A percentile compares a stretch with the other conserved stretches of the same genome.
Evolutionary conservation across 768 basidiomycete species (phyloP).

Genomic region (Fibroporia radiculosa): DNA sequence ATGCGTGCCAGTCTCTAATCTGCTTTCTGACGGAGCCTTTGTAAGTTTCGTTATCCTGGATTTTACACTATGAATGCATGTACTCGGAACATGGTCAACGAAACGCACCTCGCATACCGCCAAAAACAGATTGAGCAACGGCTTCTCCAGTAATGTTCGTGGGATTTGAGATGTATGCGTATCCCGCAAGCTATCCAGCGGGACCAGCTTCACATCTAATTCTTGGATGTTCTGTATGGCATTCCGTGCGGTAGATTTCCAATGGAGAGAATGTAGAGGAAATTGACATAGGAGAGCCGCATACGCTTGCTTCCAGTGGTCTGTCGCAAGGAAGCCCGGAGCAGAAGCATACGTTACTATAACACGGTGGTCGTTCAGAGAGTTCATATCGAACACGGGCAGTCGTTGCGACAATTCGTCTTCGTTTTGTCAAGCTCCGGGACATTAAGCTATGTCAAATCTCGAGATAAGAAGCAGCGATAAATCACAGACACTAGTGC

Average conservation of each 20-base stretch:
- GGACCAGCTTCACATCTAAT: constrained; percentile 67
- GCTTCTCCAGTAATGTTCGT: constrained; percentile 74
- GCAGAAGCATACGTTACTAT: constrained; percentile 50
- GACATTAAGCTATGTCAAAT: too few species aligned
- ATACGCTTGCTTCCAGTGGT: constrained; percentile 66
- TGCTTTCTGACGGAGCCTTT: constrained; percentile 70
- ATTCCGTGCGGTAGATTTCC: constrained; percentile 71
- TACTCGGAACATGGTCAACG: not conserved
- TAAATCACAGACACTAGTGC: too few species aligned
- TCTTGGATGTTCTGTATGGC: constrained; percentile 84
- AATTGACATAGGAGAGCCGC: constrained; percentile 59
- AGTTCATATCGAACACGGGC: not conserved
- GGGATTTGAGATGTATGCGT: constrained; percentile 73
- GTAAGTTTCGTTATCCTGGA: constrained; percentile 67
- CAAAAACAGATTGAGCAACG: constrained; percentile 80
- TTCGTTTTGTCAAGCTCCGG: too few species aligned
- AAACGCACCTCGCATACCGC: constrained; percentile 77
- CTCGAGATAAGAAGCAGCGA: too few species aligned
- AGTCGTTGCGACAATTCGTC: too few species aligned
- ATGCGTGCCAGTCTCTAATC: constrained; percentile 86
- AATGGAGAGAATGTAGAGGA: constrained; percentile 87
- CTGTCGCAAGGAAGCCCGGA: constrained; percentile 55
- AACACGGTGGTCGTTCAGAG: not conserved
- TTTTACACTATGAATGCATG: not conserved
- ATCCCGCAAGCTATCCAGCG: constrained; percentile 60